Conservation (phyloP, 2,329 filamentous ascomycete genomes). For the Chrysoporthe deuterocubensis region DNA sequence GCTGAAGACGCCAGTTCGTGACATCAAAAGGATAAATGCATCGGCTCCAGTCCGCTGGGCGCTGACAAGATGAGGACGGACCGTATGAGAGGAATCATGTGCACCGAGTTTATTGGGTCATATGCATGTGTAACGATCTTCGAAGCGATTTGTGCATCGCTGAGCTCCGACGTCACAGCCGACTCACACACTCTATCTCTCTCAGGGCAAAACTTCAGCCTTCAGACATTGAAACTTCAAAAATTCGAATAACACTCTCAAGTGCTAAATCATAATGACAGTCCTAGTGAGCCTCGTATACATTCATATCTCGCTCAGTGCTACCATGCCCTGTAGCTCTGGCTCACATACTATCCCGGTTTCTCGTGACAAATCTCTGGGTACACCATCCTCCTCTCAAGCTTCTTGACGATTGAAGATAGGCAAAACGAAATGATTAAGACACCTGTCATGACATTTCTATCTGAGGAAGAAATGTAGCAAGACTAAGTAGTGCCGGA, state of each 20-base stretch:
- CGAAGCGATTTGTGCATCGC: neutral
- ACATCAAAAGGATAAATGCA: neutral
- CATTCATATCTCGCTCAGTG: neutral
- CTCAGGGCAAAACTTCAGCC: neutral
- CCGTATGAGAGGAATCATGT: neutral
- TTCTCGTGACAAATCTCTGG: too few species aligned
- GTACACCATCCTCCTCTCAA: neutral
- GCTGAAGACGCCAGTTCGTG: neutral
- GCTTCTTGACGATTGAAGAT: neutral
- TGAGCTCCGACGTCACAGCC: too few species aligned
- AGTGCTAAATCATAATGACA: neutral
- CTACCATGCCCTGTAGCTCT: neutral
- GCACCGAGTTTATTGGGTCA: neutral
- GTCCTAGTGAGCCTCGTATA: neutral
- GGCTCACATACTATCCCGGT: neutral
- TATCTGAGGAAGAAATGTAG: neutral
- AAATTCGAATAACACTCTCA: neutral
- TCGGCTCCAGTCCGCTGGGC: slow-evolving; percentile 1
- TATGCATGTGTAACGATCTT: neutral
- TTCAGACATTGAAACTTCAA: neutral
- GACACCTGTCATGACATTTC: neutral
- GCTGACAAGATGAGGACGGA: neutral
- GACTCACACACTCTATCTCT: neutral
- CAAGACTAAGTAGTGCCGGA: neutral
- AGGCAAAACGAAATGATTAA: neutral